Evolutionary conservation across 225 moss, liverwort and hornwort species (phyloP), one percentile per base, ranked within the genome.

Genomic region (Asterella californica): DNA sequence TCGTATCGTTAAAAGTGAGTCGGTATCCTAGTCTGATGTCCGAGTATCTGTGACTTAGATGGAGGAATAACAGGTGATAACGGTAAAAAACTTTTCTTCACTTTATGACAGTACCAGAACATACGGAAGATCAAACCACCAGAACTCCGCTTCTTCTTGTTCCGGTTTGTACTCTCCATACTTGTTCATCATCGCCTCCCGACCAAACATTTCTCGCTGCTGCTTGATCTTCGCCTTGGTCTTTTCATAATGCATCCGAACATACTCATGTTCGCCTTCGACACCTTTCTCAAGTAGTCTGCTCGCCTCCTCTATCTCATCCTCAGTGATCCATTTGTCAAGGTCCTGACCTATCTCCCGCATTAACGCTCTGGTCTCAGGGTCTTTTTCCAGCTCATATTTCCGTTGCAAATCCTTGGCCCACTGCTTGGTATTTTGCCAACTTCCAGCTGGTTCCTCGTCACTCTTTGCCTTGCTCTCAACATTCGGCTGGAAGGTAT

Each of bases 301-400:
- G 64, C 75, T 88, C 53, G 99, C 90, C 81, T 84, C 87, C 45
- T 89, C 83, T 32, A 99, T 93, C 84, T 99, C 99, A 53, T 95
- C 99, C 81, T 95, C 93, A 5, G 99, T 93, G 55, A 99, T 95
- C 99, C 99, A 99, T 83, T 86, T 89, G 54, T 99, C 93, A 75
- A 99, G 88, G 79, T 99, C 95, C 85, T 92, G 93, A 21, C 99
- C 99, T 52, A 99, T 81, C 78, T 99, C 93, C 34, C 85, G 83
- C 81, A 99, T 99, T 63, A 94, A 6, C 10, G 85, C 83, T 42
- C 89, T 92, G 72, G 89, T 88, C 36, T 84, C 79, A 27, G 88
- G 70, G 82, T 95, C 91, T 42, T 77, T 80, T 84, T 99, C 99
- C 61, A 86, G 79, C 36, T 93, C 90, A 80, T 99, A 99, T 71